Conservation (phyloP, 441 rosid genomes). For the Raphanus hybrid region DNA sequence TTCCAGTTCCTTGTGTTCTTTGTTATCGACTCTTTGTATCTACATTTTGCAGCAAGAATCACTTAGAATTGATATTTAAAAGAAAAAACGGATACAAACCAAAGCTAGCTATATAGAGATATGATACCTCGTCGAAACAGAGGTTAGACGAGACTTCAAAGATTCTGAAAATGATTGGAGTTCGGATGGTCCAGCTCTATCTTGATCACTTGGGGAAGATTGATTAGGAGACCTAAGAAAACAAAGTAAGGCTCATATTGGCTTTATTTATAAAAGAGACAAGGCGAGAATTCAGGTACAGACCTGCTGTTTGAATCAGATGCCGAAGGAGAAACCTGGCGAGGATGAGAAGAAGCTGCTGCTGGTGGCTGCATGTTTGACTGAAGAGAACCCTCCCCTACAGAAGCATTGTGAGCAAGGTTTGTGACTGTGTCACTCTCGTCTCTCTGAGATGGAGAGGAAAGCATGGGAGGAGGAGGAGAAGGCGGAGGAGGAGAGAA, state of each 20-base stretch:
- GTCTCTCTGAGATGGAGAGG: slow-evolving; percentile 61
- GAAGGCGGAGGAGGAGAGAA: slow-evolving; percentile 54
- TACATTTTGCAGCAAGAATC: slow-evolving; percentile 13
- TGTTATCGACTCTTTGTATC: slow-evolving; percentile 51
- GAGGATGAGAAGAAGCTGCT: slow-evolving; percentile 48
- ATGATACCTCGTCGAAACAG: slow-evolving; percentile 76
- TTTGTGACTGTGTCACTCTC: slow-evolving; percentile 58
- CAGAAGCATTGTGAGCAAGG: slow-evolving; percentile 40
- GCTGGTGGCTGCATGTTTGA: slow-evolving; percentile 36
- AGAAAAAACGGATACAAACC: neutral
- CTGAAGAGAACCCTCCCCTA: slow-evolving; percentile 55
- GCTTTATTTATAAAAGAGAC: neutral
- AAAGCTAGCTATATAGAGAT: neutral
- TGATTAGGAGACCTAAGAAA: slow-evolving; percentile 56
- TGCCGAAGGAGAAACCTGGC: slow-evolving; percentile 52
- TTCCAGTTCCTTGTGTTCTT: slow-evolving; percentile 72
- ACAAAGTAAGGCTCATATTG: slow-evolving; percentile 16
- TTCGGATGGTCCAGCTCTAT: slow-evolving; percentile 87
- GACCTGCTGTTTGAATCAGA: slow-evolving; percentile 69
- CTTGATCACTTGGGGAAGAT: slow-evolving; percentile 68
- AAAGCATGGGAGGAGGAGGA: slow-evolving; percentile 50
- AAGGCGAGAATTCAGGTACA: slow-evolving; percentile 2
- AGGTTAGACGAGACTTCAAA: slow-evolving; percentile 70
- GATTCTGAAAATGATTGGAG: slow-evolving; percentile 84
- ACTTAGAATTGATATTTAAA: slow-evolving; percentile 1